These are phyloP conservation scores for Claviceps maximensis DNA, from an alignment of 2,329 filamentous ascomycete species.

Conservation along the genomic window DNA sequence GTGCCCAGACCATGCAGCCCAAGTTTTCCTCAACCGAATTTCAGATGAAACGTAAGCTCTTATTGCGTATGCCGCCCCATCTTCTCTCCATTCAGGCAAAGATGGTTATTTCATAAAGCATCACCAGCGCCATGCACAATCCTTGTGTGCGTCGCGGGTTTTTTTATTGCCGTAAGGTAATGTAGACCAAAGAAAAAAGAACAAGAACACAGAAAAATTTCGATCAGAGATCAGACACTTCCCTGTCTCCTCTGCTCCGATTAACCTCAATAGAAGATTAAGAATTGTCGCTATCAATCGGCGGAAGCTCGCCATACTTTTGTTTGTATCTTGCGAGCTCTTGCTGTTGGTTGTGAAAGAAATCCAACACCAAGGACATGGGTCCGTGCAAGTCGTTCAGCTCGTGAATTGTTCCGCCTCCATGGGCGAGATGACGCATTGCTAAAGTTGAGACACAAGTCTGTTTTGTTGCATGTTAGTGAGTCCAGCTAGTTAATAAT, in stretches of 20 bases:
- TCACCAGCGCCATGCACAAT: neutral
- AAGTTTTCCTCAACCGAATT: neutral
- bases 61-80: neutral
- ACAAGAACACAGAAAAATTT: neutral
- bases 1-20: neutral
- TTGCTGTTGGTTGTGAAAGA: slow-evolving; percentile 45
- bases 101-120: neutral
- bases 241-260: slow-evolving; percentile 12
- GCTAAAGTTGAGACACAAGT: slow-evolving; percentile 68
- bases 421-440: slow-evolving; percentile 65
- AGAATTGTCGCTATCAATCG: slow-evolving; percentile 11
- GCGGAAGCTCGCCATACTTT: slow-evolving; percentile 31
- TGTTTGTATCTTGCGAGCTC: slow-evolving; percentile 51
- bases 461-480: slow-evolving; percentile 28
- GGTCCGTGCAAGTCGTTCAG: slow-evolving; percentile 65
- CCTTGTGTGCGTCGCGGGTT: neutral
- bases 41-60: neutral
- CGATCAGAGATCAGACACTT: slow-evolving; percentile 4
- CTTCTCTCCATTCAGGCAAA: neutral
- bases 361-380: slow-evolving; percentile 57
- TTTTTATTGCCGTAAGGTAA: neutral
- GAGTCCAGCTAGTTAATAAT: neutral
- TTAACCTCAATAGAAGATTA: slow-evolving; percentile 5
- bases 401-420: slow-evolving; percentile 45
- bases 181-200: neutral